phyloP scores from a whole-genome alignment of 2,329 filamentous ascomycete species.

The Aspergillus candidus region DNA sequence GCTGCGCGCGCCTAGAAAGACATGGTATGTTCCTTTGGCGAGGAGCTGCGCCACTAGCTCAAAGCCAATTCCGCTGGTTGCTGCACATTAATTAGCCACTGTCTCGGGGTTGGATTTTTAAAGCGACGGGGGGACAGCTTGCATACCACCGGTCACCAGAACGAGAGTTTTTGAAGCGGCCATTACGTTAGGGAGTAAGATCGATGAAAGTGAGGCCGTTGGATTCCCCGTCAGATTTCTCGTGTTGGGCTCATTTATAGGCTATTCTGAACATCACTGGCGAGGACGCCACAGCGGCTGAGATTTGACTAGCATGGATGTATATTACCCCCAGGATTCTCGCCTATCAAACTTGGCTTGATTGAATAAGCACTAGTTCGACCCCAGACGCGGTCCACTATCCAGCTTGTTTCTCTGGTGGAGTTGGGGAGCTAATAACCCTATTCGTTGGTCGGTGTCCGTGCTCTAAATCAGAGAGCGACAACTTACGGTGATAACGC shows the following conservation, averaged over 20 bases:
- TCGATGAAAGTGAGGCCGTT: background rate
- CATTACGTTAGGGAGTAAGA: background rate
- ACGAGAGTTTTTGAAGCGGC: background rate
- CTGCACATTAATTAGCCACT: background rate
- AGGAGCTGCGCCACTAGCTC: constrained; percentile 26
- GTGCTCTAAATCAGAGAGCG: background rate
- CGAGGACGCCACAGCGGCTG: too few species aligned
- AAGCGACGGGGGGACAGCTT: background rate
- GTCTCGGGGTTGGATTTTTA: background rate
- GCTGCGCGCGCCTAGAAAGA: constrained; percentile 32
- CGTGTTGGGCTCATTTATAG: background rate
- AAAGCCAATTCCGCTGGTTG: constrained; percentile 23
- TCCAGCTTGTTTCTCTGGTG: too few species aligned
- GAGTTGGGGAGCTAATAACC: background rate
- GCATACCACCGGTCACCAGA: constrained; percentile 3
- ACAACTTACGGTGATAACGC: background rate
- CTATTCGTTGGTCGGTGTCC: background rate
- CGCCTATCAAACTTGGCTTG: too few species aligned
- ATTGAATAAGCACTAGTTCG: too few species aligned
- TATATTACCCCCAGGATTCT: too few species aligned
- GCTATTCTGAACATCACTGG: too few species aligned
- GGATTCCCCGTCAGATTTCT: background rate
- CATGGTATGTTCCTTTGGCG: constrained; percentile 26
- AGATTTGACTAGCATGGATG: too few species aligned
- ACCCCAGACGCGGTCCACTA: too few species aligned